A percentile compares a stretch with the other conserved stretches of the same genome.
phyloP scores from a whole-genome alignment of 768 basidiomycete species.

The Butyriboletus loyo region DNA sequence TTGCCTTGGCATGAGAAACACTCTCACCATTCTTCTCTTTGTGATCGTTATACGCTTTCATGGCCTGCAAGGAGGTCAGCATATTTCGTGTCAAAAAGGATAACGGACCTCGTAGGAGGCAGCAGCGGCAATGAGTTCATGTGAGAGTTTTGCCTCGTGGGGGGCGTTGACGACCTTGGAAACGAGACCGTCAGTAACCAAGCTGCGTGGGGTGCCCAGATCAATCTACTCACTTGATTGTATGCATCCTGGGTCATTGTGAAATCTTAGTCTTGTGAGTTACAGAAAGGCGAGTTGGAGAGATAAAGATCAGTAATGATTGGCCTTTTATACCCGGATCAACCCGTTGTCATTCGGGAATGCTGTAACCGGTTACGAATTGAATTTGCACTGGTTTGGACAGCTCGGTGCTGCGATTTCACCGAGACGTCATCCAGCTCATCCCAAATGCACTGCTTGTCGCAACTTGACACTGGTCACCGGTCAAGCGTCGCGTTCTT shows the following conservation, averaged over 20 bases:
- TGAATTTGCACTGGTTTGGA: conserved; percentile 6
- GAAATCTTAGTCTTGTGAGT: background rate
- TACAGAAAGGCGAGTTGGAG: background rate
- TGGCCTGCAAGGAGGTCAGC: conserved; percentile 41
- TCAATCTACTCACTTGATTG: conserved; percentile 14
- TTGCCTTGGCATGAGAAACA: conserved; percentile 49
- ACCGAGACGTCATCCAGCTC: background rate
- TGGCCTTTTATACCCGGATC: conserved; percentile 14
- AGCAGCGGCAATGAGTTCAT: conserved; percentile 67
- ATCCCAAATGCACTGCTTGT: background rate
- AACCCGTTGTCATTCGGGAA: background rate
- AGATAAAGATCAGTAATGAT: conserved; percentile 10
- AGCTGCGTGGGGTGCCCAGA: background rate
- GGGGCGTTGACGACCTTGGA: conserved; percentile 44
- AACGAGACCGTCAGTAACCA: background rate
- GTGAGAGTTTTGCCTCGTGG: conserved; percentile 58
- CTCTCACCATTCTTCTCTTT: conserved; percentile 46
- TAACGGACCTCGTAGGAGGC: conserved; percentile 56
- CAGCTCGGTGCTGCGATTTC: background rate
- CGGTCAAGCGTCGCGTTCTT: too few species aligned
- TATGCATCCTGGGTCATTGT: conserved; percentile 19
- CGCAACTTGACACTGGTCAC: background rate
- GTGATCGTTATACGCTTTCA: conserved; percentile 63
- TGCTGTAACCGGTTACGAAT: background rate
- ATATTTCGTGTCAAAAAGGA: background rate